phyloP scores from a whole-genome alignment of 2,329 filamentous ascomycete species.

The Helicocarpus griseus region DNA sequence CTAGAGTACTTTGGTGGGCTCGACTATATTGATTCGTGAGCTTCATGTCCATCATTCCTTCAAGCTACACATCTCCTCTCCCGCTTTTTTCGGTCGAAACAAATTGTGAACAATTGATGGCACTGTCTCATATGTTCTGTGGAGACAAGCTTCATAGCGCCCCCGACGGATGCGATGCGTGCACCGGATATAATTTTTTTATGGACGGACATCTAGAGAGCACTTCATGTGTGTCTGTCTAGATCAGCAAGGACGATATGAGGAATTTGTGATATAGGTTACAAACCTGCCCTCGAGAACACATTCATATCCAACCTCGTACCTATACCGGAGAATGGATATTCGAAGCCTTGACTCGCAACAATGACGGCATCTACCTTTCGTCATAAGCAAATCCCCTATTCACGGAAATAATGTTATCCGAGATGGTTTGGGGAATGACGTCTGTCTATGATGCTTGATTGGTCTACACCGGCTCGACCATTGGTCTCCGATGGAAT shows the following conservation, averaged over 20 bases:
- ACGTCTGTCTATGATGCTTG: background rate
- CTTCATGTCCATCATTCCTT: background rate
- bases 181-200: background rate
- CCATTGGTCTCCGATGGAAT: background rate
- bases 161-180: background rate
- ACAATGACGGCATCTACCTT: slow-evolving; percentile 29
- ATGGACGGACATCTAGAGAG: background rate
- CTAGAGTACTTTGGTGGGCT: slow-evolving; percentile 40
- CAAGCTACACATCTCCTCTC: background rate
- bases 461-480: slow-evolving; percentile 2
- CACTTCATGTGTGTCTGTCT: background rate
- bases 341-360: slow-evolving; percentile 30
- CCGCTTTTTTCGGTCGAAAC: background rate
- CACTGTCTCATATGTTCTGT: background rate
- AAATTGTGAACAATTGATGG: background rate
- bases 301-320: background rate
- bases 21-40: slow-evolving; percentile 38
- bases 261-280: background rate
- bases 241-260: background rate
- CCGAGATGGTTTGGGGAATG: background rate
- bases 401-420: too few species aligned
- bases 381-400: background rate
- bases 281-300: background rate
- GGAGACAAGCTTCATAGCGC: background rate
- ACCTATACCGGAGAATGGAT: slow-evolving; percentile 20